Base-by-base conservation (phyloP, 768 basidiomycete genomes). In the Royoungia palumana region DNA sequence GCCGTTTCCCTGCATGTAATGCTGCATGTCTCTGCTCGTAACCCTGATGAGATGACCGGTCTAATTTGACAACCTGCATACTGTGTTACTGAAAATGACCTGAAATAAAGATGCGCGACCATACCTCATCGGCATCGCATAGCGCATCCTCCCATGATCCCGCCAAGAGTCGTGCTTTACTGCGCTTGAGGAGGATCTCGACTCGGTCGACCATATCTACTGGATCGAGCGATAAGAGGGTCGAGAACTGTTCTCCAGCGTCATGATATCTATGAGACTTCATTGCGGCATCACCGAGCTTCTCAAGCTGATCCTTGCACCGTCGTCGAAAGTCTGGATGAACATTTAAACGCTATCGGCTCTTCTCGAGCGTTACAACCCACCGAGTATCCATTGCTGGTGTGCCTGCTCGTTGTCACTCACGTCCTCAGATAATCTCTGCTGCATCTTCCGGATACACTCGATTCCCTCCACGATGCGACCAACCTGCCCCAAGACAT, bases 51-150 rank as follows among this genome's bases (percentile, higher is more conserved):
- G 25, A 41, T n/a, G 24, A 41, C 6, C 24, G 39, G 7, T 13
- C 22, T 12, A 41, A 10, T n/a, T 27, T 27, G 24, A 41, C 25
- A 4, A 25, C 25, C 39, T 41, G 30, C 7, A 6, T 4, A 4
- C 13, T 25, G n/a, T 32, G 30, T 32, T 14, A 32, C 10, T 32
- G 30, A 32, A 32, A 32, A 3, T 2, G 3, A 28, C 14, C 30
- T 14, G 30, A 32, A 32, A 32, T 32, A 3, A 5, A 4, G 30
- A 32, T 4, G 17, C 11, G 25, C 13, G 17, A 37, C 9, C 3
- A 41, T 45, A 53, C 54, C 43, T 45, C 27, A 16, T 54, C 28
- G 10, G 50, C 42, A 25, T 54, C 50, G 8, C 2, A 9, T 14
- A 54, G 10, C 2, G 45, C 53, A 1, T 41, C 41, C 1, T 30